These are phyloP conservation scores for Cokeromyces recurvatus DNA, from an alignment of 371 early-diverging fungal genomes.

Conservation along the genomic window DNA sequence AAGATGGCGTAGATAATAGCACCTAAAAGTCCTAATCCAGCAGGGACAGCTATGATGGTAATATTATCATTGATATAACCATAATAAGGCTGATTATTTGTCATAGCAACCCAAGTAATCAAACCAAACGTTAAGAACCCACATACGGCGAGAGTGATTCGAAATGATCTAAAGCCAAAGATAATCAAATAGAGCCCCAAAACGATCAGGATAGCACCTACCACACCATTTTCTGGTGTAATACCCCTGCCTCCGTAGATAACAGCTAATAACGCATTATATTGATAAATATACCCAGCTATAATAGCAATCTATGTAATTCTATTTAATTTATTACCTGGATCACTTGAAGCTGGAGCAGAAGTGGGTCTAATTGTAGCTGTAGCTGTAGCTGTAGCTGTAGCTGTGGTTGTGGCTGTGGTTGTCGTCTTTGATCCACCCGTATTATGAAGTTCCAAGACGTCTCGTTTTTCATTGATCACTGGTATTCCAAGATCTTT, in stretches of 20 bases:
- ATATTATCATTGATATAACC: conserved; percentile 22
- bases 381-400: not conserved
- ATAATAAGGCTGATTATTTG: conserved; percentile 21
- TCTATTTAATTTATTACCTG: conserved; percentile 2
- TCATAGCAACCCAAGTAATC: conserved; percentile 23
- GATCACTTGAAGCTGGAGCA: conserved; percentile 1
- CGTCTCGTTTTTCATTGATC: conserved; percentile 14
- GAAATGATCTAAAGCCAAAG: conserved; percentile 27
- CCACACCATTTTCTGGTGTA: conserved; percentile 29
- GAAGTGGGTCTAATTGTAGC: not conserved
- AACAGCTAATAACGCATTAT: not conserved
- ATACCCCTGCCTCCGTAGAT: conserved; percentile 19
- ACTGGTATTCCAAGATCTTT: too few species aligned
- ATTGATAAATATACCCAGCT: not conserved
- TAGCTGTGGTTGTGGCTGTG: not conserved
- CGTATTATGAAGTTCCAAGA: conserved; percentile 10
- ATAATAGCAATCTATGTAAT: not conserved
- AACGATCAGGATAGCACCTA: conserved; percentile 26
- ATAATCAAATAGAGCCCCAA: conserved; percentile 27
- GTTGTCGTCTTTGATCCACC: conserved; percentile 8
- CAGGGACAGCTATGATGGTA: conserved; percentile 20
- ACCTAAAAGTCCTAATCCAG: conserved; percentile 17
- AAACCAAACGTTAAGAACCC: conserved; percentile 33
- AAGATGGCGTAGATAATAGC: conserved; percentile 22
- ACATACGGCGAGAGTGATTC: conserved; percentile 24